Evolutionary conservation across 75 land plant species (phyloP), one percentile per base, ranked within the genome.

Genomic region (Selaginella tamariscina): DNA sequence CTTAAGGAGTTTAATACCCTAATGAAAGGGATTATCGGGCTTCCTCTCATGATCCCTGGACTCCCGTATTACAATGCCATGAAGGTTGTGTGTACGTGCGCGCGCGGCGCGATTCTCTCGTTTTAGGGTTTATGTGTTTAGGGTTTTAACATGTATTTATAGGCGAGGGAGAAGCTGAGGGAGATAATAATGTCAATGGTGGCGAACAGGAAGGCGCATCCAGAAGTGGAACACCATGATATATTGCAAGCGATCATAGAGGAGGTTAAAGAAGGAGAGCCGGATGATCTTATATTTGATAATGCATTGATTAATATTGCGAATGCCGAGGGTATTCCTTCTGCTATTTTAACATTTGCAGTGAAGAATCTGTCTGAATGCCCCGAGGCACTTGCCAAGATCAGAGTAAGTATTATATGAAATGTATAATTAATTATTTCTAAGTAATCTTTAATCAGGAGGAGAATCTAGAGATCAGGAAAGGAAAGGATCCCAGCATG

Each of bases 401-500:
- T 39, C 49, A 39, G 49, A 39, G 49, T 39, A 39, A 39, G 49
- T 15, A 39, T 39, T 39, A 5, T 15, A 39, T 5, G 49, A n/a
- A 39, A 5, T 39, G 11, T 39, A 5, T 39, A 39, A 15, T 5
- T 39, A 5, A 5, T 39, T 39, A 39, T 5, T 15, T 39, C 15
- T 39, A 5, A 5, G 15, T 5, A 39, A 39, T 39, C 49, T 39
- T 15, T 39, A 39, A 39, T 39, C 49, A 39, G 49, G 49, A 39
- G 15, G 49, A 39, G 49, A 39, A 39, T 15, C 49, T 39, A 5
- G 49, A 5, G 15, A 39, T 39, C 49, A 39, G 15, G 49, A 39
- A 15, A 15, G 49, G 49, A 39, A 39, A 39, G 15, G 49, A 39
- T 39, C 15, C 49, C 11, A 39, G 15, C 15, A 84, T 79, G 22